Base-by-base conservation (phyloP, 257 asterid genomes). In the Fraxinus excelsior region DNA sequence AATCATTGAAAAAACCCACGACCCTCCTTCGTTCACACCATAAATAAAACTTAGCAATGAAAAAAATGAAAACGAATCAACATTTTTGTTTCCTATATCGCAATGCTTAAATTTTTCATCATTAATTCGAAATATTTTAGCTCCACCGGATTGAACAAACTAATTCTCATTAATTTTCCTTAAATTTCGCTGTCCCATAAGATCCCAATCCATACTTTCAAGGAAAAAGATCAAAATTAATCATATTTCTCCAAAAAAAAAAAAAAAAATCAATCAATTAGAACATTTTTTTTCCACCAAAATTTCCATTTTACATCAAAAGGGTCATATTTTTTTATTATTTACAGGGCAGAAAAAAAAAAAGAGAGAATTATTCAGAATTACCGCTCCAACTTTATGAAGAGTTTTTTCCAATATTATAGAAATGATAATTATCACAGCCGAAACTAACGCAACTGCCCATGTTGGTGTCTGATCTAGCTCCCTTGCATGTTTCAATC, bases 391-490 rank as follows among this genome's bases (percentile, higher is more conserved):
- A 3, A 90, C 75, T 78, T 49, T 73, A 73, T 92, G 96, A 72
- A 92, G 85, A 67, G 80, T 77, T 81, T 86, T 89, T 82, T 92
- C 97, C 86, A 92, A 72, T 56, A 86, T 0, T 46, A 90, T 91
- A 29, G 97, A 92, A 76, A 92, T 82, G 2, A 89, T 2, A 75
- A 92, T 76, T 73, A 92, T 92, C 79, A 92, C 80, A 18, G 90
- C 84, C 42, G 86, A 85, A 32, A 92, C 97, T 32, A 88, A 77
- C 23, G 97, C 84, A 53, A 91, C 97, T 0, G 95, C 97, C 97
- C 97, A 92, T 64, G 97, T 92, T 2, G 97, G 96, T 1, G 87
- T 84, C 44, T 79, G 74, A 42, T 84, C 76, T 9, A 84, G 85
- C 68, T 78, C 71, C 76, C 87, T 80, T 9, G 68, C 0, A 62